Conservation (phyloP, 2,329 filamentous ascomycete genomes). For the Seiridium unicorne region DNA sequence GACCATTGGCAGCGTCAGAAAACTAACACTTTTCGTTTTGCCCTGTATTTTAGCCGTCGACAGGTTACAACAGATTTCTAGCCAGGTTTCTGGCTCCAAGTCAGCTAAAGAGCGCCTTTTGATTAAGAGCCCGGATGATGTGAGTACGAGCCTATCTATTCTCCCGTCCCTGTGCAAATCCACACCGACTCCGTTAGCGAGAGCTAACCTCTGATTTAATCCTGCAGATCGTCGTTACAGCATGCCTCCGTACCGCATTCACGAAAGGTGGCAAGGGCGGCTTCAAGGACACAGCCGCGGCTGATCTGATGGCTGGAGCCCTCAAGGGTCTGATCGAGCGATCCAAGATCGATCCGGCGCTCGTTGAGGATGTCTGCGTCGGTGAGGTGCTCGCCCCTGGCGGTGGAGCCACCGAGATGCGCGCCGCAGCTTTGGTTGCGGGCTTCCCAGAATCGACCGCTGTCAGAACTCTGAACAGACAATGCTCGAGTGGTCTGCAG, state of each 20-base stretch:
- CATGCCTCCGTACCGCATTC: slow-evolving; percentile 85
- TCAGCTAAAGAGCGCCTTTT: slow-evolving; percentile 55
- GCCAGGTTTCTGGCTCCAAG: slow-evolving; percentile 52
- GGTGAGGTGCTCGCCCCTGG: slow-evolving; percentile 90
- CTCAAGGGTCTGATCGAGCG: slow-evolving; percentile 79
- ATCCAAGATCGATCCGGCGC: slow-evolving; percentile 81
- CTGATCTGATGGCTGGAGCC: slow-evolving; percentile 81
- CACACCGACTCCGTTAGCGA: slow-evolving; percentile 17
- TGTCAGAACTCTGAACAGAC: slow-evolving; percentile 87
- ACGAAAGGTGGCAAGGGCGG: slow-evolving; percentile 91
- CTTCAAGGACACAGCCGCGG: slow-evolving; percentile 90
- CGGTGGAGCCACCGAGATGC: slow-evolving; percentile 94
- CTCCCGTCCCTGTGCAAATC: neutral
- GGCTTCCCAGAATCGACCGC: slow-evolving; percentile 84
- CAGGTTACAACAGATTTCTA: slow-evolving; percentile 58
- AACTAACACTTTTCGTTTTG: neutral
- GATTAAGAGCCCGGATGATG: slow-evolving; percentile 67
- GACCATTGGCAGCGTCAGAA: neutral
- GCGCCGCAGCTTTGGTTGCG: slow-evolving; percentile 84
- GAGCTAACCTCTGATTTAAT: neutral
- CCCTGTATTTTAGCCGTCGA: slow-evolving; percentile 45
- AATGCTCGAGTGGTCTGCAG: slow-evolving; percentile 91
- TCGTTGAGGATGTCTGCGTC: slow-evolving; percentile 91
- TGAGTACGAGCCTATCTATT: slow-evolving; percentile 30
- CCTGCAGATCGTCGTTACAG: slow-evolving; percentile 81